Conservation (phyloP, 257 asterid species). For the Solanum pimpinellifolium region DNA sequence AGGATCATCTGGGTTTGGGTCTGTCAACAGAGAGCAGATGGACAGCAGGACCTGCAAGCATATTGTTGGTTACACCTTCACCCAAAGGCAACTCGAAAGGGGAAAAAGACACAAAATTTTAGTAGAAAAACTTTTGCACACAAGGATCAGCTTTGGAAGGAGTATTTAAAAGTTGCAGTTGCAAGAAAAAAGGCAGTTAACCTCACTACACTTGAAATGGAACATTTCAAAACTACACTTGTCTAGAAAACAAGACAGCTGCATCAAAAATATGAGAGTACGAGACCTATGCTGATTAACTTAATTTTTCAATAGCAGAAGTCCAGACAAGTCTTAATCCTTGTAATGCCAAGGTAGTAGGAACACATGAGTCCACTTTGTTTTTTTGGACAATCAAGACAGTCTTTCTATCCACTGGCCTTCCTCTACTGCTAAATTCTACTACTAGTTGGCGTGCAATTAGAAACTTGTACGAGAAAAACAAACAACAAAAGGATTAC, state of each 20-base stretch:
- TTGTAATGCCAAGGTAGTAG: background rate
- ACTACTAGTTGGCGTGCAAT: background rate
- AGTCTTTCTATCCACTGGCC: background rate
- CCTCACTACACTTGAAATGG: background rate
- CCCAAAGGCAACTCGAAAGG: background rate
- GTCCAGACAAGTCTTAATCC: background rate
- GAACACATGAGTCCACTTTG: background rate
- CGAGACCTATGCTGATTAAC: background rate
- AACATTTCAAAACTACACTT: background rate
- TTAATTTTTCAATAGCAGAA: background rate
- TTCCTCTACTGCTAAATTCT: background rate
- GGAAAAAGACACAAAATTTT: background rate
- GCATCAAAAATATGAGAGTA: background rate
- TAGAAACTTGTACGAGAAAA: background rate
- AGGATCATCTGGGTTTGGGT: conserved; percentile 85
- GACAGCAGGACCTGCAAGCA: conserved; percentile 52
- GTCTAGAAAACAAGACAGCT: background rate
- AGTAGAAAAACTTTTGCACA: background rate
- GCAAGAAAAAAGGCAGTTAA: background rate
- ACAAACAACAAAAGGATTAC: too few species aligned
- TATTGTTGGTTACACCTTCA: background rate
- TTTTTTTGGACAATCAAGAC: background rate
- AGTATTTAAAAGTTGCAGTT: background rate
- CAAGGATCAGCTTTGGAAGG: background rate
- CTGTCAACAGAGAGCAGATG: conserved; percentile 73